Base-by-base conservation (phyloP, 306 rosid species). In the Malus sieversii region DNA sequence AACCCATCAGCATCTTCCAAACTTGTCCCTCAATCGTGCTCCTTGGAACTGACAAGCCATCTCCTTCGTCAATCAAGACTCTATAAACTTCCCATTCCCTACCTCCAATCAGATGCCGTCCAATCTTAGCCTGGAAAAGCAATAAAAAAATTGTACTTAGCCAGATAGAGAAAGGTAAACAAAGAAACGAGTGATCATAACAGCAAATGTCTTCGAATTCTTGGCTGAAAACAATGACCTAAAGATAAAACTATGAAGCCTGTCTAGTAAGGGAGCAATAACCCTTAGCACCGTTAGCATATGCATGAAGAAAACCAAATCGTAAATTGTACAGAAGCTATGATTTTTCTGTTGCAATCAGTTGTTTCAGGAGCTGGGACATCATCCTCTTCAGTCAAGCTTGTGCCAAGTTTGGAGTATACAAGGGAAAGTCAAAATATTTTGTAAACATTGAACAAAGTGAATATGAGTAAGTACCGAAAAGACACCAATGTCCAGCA, bases 1-100 rank as follows among this genome's bases (percentile, higher is more conserved):
- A 95, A 51, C 98, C 99, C 99, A 95, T 91, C 83, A 95, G 83
- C 98, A 85, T 88, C 84, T 90, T 92, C 93, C 98, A 88, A 48
- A 90, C 97, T 78, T 87, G 84, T 60, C 84, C 93, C 83, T 89
- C 89, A 81, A 95, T 87, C 81, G 75, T 83, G 80, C 72, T 81
- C 84, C 89, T 79, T 30, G 93, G 86, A 74, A 90, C 81, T 27
- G 77, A 63, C 45, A 76, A 60, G 2, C 85, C 92, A 35, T 86
- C 93, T 45, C 96, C 91, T 84, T 95, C 99, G 79, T 89, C 97
- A 55, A 95, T 92, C 93, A 95, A 79, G 84, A 95, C 79, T 85
- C 91, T 88, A 77, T 92, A 95, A 22, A 95, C 96, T 80, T 95
- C 99, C 93, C 96, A 95, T 78, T 95, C 99, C 8, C 92, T 87